phyloP scores from a whole-genome alignment of 768 basidiomycete genomes.

The Mycena capillaripes region DNA sequence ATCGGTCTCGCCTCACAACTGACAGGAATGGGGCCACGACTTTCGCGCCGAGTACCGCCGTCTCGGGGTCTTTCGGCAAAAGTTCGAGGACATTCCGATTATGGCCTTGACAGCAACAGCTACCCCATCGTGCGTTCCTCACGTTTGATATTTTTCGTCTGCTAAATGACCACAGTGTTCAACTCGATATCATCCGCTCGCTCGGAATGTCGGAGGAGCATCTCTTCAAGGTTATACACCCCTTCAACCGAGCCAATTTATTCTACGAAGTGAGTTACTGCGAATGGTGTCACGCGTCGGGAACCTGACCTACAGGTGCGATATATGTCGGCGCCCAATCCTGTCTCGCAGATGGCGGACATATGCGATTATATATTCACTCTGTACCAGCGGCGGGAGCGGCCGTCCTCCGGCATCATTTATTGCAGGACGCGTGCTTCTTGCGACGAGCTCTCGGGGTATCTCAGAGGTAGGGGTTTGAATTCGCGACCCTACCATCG shows the following conservation, averaged over 20 bases:
- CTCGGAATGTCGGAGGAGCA: slow-evolving; percentile 70
- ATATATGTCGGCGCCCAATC: slow-evolving; percentile 69
- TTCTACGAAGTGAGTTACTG: slow-evolving; percentile 77
- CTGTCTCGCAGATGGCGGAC: slow-evolving; percentile 70
- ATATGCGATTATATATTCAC: slow-evolving; percentile 76
- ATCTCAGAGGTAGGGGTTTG: slow-evolving; percentile 76
- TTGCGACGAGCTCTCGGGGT: slow-evolving; percentile 77
- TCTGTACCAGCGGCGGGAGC: slow-evolving; percentile 70
- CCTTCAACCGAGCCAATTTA: slow-evolving; percentile 85
- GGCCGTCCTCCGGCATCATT: slow-evolving; percentile 78
- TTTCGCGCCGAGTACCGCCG: slow-evolving; percentile 82
- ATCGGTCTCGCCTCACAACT: neutral
- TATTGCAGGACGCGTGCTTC: slow-evolving; percentile 80
- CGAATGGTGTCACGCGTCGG: neutral
- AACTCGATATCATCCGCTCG: slow-evolving; percentile 77
- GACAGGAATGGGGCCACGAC: slow-evolving; percentile 88
- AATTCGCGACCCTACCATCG: slow-evolving; percentile 82
- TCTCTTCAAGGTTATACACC: slow-evolving; percentile 77
- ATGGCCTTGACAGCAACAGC: slow-evolving; percentile 93
- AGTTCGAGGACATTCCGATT: slow-evolving; percentile 79
- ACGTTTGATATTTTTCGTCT: neutral
- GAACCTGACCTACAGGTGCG: slow-evolving; percentile 62
- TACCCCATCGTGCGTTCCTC: slow-evolving; percentile 67
- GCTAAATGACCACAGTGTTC: slow-evolving; percentile 64
- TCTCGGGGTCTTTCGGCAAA: slow-evolving; percentile 77